phyloP scores from a whole-genome alignment of 768 basidiomycete species.

The Tubosaeta sp. region DNA sequence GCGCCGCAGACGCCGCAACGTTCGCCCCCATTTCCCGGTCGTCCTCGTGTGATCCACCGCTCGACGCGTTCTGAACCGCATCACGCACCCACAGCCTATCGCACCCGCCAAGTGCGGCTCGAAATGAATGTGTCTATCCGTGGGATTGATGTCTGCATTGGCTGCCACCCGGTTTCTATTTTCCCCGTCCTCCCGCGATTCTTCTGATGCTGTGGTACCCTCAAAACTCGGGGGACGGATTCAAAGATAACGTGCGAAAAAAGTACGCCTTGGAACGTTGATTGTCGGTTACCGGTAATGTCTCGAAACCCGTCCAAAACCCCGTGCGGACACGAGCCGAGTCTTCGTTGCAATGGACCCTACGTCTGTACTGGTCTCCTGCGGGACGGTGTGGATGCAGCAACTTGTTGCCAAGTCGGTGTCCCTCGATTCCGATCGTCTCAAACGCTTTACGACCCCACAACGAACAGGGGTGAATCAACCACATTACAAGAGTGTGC shows the following conservation, averaged over 20 bases:
- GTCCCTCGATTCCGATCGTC: not conserved
- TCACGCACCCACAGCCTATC: not conserved
- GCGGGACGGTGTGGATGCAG: not conserved
- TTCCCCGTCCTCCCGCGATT: not conserved
- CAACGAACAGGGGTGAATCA: slow-evolving; percentile 6
- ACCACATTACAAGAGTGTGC: slow-evolving; percentile 22
- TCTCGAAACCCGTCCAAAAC: not conserved
- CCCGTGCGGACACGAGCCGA: not conserved
- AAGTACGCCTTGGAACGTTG: not conserved
- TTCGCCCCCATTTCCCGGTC: not conserved
- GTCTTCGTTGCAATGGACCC: not conserved
- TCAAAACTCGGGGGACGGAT: not conserved
- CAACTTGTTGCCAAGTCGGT: not conserved
- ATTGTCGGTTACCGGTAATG: too few species aligned
- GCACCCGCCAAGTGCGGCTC: not conserved
- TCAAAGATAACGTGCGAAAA: not conserved
- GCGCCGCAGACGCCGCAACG: not conserved
- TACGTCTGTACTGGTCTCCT: not conserved
- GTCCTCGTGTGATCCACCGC: not conserved
- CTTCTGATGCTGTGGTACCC: not conserved
- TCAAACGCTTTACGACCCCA: not conserved
- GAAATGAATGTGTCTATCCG: not conserved
- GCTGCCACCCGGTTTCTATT: not conserved
- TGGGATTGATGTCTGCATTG: not conserved
- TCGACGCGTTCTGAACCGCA: too few species aligned